Evolutionary conservation across 1,139 yeast genomes (phyloP).

Genomic region (Sugiyamaella novakii): DNA sequence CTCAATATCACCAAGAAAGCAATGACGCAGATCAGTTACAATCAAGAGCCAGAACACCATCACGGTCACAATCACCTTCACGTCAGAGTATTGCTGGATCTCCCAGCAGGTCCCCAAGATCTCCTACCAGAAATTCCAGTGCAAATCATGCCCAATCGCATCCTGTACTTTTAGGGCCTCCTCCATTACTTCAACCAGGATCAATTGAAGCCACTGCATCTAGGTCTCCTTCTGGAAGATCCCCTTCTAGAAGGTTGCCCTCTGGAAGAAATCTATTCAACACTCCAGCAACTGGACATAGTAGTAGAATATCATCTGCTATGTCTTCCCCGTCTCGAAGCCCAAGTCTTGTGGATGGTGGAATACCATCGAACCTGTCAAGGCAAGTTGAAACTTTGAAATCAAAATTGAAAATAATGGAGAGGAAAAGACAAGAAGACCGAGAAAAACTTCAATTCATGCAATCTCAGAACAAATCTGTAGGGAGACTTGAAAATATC

Average conservation of each 20-base stretch:
- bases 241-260: background rate
- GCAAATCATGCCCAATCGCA: background rate
- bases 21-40: background rate
- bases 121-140: constrained; percentile 1
- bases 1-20: background rate
- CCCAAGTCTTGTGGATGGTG: constrained; percentile 11
- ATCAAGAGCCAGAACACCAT: constrained; percentile 10
- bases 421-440: constrained; percentile 39
- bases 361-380: constrained; percentile 21
- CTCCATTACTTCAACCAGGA: background rate
- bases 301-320: constrained; percentile 9
- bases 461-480: constrained; percentile 37
- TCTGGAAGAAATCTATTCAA: constrained; percentile 8
- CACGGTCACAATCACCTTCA: constrained; percentile 7
- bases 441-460: constrained; percentile 31
- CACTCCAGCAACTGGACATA: constrained; percentile 2
- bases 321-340: constrained; percentile 12
- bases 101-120: constrained; percentile 2
- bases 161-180: constrained; percentile 1
- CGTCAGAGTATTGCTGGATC: constrained; percentile 3
- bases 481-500: constrained; percentile 43
- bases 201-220: background rate
- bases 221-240: background rate
- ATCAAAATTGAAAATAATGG: constrained; percentile 38
- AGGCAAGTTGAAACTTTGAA: constrained; percentile 38